A percentile compares a stretch with the other conserved stretches of the same genome.
phyloP scores from a whole-genome alignment of 2,329 filamentous ascomycete genomes.

The Clonostachys chloroleuca region DNA sequence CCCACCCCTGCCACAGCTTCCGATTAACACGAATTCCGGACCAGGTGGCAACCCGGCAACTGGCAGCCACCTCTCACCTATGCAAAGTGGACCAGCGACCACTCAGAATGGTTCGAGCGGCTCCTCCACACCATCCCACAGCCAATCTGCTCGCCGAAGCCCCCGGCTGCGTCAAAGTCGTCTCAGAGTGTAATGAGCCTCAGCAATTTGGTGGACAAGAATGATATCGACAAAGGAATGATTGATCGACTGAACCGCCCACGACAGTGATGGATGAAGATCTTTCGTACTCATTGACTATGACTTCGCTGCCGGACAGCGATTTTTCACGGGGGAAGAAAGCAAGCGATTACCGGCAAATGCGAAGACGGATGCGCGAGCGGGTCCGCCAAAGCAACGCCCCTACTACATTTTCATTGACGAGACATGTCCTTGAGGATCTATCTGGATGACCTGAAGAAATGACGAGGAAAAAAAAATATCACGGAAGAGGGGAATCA shows the following conservation, averaged over 20 bases:
- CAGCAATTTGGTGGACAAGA: constrained; percentile 45
- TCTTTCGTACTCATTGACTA: neutral
- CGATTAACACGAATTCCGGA: constrained; percentile 8
- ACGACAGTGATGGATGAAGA: neutral
- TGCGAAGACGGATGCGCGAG: no score
- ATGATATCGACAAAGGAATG: constrained; percentile 53
- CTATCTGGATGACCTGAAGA: no score
- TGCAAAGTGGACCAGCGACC: neutral
- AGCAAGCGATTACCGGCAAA: no score
- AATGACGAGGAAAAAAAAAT: no score
- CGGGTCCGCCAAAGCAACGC: no score
- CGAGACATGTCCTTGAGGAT: no score
- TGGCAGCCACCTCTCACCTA: no score
- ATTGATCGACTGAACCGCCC: constrained; percentile 43
- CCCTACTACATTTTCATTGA: no score
- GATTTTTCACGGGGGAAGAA: neutral
- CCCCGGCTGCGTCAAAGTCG: constrained; percentile 13
- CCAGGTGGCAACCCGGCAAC: constrained; percentile 6
- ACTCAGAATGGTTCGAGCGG: constrained; percentile 28
- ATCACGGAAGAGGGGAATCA: no score
- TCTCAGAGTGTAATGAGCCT: constrained; percentile 40
- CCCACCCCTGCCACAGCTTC: constrained; percentile 27
- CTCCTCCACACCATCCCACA: constrained; percentile 23
- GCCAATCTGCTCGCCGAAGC: neutral
- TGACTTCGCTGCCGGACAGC: constrained; percentile 2